A percentile compares a stretch with the other conserved stretches of the same genome.
phyloP scores from a whole-genome alignment of 2,329 filamentous ascomycete species.

The Fusarium bactridioides region DNA sequence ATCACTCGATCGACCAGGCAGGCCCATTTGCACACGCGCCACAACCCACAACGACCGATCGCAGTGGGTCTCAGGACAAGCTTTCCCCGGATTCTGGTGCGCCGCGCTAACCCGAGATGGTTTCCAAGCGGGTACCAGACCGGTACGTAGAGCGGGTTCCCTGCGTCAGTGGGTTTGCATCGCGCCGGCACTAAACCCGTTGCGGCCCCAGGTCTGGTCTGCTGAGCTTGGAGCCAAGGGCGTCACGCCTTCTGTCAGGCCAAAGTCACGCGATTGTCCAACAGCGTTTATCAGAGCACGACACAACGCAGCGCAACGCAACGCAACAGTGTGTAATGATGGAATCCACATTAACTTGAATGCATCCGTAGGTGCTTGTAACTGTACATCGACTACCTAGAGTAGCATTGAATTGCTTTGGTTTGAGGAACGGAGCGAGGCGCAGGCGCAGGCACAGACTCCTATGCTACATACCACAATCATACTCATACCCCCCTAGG shows the following conservation, averaged over 20 bases:
- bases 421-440: conserved; percentile 22
- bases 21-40: conserved; percentile 28
- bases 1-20: conserved; percentile 30
- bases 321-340: not conserved
- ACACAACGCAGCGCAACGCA: not conserved
- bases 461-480: not conserved
- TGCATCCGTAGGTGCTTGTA: conserved; percentile 5
- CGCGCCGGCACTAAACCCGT: conserved; percentile 35
- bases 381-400: not conserved
- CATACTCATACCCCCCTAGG: conserved; percentile 25
- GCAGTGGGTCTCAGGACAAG: conserved; percentile 42
- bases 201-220: conserved; percentile 36
- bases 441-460: conserved; percentile 23
- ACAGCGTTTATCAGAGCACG: not conserved
- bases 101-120: conserved; percentile 26
- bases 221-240: conserved; percentile 41
- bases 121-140: conserved; percentile 37
- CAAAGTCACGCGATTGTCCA: conserved; percentile 45
- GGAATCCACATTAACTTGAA: conserved; percentile 5
- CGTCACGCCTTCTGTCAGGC: conserved; percentile 43
- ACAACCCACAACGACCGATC: conserved; percentile 37
- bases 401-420: not conserved
- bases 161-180: conserved; percentile 13
- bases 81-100: conserved; percentile 47
- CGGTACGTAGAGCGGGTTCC: conserved; percentile 28